Base-by-base conservation (phyloP, 2,329 filamentous ascomycete genomes). In the Exophiala mesophila region DNA sequence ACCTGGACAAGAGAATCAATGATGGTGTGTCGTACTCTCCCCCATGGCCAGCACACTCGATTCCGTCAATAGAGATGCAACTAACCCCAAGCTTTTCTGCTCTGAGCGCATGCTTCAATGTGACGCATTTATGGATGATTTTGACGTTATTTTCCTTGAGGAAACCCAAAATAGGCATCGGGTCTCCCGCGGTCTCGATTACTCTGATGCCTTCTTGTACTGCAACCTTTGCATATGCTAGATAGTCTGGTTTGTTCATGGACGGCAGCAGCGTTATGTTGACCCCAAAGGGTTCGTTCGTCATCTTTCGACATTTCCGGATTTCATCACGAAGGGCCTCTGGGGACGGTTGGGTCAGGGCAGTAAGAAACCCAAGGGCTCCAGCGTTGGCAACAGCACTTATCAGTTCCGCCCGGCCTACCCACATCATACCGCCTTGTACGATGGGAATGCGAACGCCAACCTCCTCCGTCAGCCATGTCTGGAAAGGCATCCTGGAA, bases 111-210 rank as follows among this genome's bases (percentile, higher is more conserved):
- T 98, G 90, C 40, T 88, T 75, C 67, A 98, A 94, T 3, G 88
- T 92, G 6, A 90, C 97, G 73, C 90, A 97, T 71, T 98, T 98
- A 77, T 98, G 92, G 44, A 97, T 72, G 56, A 97, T 80, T 41
- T 77, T 89, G 58, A 78, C 77, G 43, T 80, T 80, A 3, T 82
- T 84, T 49, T 77, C 77, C 71, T 97, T 98, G 42, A 97, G 76
- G 71, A 87, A 78, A 61, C 77, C 73, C 63, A 97, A 96, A 50
- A 98, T 82, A 3, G 89, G 88, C 1, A 88, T 90, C 0, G 92
- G 92, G 72, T 94, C 94, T 39, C 88, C 88, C 1, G 88, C 88
- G 2, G 88, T 94, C 70, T 96, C 92, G 56, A 97, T 90, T 49
- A 97, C 83, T 51, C 77, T 78, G 67, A 97, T 74, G 44, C 88